These are phyloP conservation scores for Triticum urartu DNA, from an alignment of 176 grass and related monocot species.

Conservation along the genomic window DNA sequence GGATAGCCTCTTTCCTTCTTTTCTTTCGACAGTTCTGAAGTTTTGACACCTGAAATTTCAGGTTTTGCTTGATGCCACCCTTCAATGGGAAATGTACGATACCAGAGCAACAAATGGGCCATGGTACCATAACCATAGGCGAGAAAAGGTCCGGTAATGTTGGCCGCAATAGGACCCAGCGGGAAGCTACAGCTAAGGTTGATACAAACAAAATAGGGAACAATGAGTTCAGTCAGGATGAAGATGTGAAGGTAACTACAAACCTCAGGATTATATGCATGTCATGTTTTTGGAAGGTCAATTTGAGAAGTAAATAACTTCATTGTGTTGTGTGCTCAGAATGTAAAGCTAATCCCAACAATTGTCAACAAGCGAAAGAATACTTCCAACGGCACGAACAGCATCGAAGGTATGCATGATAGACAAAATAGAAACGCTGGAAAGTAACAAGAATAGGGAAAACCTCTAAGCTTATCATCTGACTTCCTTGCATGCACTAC, in stretches of 20 bases:
- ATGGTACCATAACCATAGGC: constrained; percentile 44
- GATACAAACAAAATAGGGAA: background rate
- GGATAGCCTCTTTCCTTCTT: background rate
- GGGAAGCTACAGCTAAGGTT: constrained; percentile 24
- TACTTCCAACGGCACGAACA: constrained; percentile 4
- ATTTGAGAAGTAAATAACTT: background rate
- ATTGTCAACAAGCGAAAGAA: background rate
- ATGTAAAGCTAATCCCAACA: constrained; percentile 8
- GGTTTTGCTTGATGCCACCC: constrained; percentile 87
- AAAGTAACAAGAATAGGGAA: background rate
- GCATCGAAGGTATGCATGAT: constrained; percentile 18
- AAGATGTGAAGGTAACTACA: constrained; percentile 37
- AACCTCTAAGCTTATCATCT: background rate
- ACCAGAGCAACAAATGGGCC: constrained; percentile 62
- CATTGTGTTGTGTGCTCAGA: background rate
- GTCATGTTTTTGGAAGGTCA: background rate
- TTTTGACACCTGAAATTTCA: constrained; percentile 29
- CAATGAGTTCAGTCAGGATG: constrained; percentile 17
- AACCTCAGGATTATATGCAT: constrained; percentile 4
- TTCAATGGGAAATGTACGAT: constrained; percentile 67
- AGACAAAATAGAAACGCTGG: background rate
- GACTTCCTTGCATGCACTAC: constrained; percentile 17
- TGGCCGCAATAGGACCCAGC: constrained; percentile 11
- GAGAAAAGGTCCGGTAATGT: constrained; percentile 61
- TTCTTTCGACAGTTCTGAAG: constrained; percentile 21